phyloP scores from a whole-genome alignment of 2,329 filamentous ascomycete genomes.

The Fusarium kyushuense region DNA sequence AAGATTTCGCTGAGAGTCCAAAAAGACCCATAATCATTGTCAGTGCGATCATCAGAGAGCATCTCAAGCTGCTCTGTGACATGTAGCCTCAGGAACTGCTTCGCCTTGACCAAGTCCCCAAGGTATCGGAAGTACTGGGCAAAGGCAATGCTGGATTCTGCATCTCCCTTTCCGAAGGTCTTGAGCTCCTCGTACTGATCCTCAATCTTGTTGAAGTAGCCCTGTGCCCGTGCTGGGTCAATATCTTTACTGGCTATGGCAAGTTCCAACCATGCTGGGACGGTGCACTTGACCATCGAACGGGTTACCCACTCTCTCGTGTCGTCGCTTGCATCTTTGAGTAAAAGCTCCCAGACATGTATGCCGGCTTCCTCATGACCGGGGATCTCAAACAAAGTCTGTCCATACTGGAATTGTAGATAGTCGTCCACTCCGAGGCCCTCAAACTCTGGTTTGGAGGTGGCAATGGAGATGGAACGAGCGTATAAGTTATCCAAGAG shows the following conservation, averaged over 20 bases:
- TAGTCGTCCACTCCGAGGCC: neutral
- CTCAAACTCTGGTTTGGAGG: neutral
- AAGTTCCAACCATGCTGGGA: neutral
- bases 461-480: neutral
- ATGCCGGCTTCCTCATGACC: neutral
- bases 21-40: neutral
- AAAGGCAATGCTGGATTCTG: neutral
- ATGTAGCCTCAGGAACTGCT: neutral
- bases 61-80: slow-evolving; percentile 7
- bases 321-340: neutral
- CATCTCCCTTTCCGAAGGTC: neutral
- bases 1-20: neutral
- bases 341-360: neutral
- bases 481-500: neutral
- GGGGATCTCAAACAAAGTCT: neutral
- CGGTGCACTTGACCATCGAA: neutral
- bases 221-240: neutral
- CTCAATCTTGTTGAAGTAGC: neutral
- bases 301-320: neutral
- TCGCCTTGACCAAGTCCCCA: neutral
- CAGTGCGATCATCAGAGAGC: neutral
- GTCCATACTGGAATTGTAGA: neutral
- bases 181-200: neutral
- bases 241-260: neutral
- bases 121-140: neutral